Evolutionary conservation across 208 protist species (phyloP), one percentile per base, ranked within the genome.

Genomic region (Angomonas ambiguus): DNA sequence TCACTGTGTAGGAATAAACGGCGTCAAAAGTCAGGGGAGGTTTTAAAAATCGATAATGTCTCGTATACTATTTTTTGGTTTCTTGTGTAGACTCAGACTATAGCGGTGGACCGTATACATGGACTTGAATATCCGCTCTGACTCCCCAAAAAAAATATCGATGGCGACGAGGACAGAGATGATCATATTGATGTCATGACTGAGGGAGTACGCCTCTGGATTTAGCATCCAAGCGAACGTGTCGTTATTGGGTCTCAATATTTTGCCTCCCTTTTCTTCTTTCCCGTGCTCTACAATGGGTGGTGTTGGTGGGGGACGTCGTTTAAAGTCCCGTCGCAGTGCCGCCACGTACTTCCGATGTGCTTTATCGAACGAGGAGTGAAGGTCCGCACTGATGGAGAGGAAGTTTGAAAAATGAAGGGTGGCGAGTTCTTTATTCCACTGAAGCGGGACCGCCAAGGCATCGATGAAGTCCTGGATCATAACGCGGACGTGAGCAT

Each of bases 91-190:
- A 34, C 71, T 83, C 16, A 65, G 62, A 25, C 76, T 74, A 67
- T 84, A 89, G 20, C 41, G 30, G 51, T 89, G 82, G 31, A 89
- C 68, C 25, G 55, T 41, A 24, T 73, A 79, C 76, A 82, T 83
- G 20, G 71, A 73, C 41, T 77, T 76, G 27, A 85, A 31, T 38
- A 80, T 62, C 28, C 81, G 79, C 51, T 83, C 76, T 13, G 81
- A 62, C 59, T 85, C 71, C 0, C 34, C 65, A 71, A 83, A 88
- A 42, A 85, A 85, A 48, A 88, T 76, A 65, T 85, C 74, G 38
- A 77, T 85, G 57, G 72, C 78, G n/a, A 88, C 79, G 32, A 85
- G 42, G 45, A 88, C 72, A 13, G 76, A 74, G 32, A 85, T 78
- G 62, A 76, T 67, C 72, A 83, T 85, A 58, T 85, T 82, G 35